Evolutionary conservation across 1,284 basidiomycete genomes (phyloP).

Genomic region (Cutaneotrichosporon curvatum): DNA sequence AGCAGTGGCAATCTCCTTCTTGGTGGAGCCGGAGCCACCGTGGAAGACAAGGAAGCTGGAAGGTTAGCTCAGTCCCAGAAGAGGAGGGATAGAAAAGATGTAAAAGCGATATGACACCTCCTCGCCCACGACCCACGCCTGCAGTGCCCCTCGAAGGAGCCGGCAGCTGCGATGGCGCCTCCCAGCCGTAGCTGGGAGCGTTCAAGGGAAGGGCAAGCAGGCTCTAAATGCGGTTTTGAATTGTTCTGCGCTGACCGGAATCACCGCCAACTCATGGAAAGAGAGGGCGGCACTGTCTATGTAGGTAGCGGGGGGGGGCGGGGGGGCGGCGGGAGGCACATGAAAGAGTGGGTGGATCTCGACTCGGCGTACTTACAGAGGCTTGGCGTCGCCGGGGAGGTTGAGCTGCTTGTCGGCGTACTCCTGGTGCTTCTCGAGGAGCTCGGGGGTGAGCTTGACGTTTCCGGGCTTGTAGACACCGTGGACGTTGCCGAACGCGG

Average conservation of each 20-base stretch:
- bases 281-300: conserved; percentile 43
- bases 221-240: conserved; percentile 38
- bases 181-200: conserved; percentile 15
- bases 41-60: conserved; percentile 98
- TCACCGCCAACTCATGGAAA: conserved; percentile 38
- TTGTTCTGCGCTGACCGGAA: conserved; percentile 41
- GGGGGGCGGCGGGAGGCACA: neutral
- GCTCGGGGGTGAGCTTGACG: conserved; percentile 83
- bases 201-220: conserved; percentile 38
- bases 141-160: conserved; percentile 28
- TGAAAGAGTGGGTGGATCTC: too few relatives aligned
- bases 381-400: conserved; percentile 48
- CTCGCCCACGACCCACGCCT: conserved; percentile 36
- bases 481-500: conserved; percentile 88
- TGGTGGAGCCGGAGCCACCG: conserved; percentile 95
- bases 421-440: conserved; percentile 86
- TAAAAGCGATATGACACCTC: conserved; percentile 44
- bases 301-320: conserved; percentile 31
- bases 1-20: conserved; percentile 91
- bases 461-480: conserved; percentile 94
- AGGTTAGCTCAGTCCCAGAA: conserved; percentile 9
- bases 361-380: conserved; percentile 70
- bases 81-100: conserved; percentile 17
- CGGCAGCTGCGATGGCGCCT: conserved; percentile 18
- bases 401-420: conserved; percentile 67